These are phyloP conservation scores for Alternaria infectoria DNA, from an alignment of 2,329 filamentous ascomycete genomes.

Conservation along the genomic window DNA sequence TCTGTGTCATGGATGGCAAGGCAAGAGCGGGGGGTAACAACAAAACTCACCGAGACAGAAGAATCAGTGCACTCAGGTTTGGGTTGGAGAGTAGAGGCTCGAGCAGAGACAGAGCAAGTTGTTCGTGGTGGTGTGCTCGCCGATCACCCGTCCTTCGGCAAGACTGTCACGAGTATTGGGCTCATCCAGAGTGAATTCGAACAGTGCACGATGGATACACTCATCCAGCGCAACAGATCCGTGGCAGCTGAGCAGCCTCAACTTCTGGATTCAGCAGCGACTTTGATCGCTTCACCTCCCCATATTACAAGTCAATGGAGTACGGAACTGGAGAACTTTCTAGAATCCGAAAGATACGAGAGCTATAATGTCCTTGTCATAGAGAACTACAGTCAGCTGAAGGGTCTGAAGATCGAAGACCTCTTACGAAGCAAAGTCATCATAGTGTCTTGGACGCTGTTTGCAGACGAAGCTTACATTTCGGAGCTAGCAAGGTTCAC, in stretches of 20 bases:
- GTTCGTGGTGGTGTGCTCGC: conserved; percentile 67
- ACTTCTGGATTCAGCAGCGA: conserved; percentile 60
- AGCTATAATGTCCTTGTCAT: too few relatives aligned
- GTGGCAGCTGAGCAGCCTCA: conserved; percentile 12
- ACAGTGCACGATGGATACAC: conserved; percentile 4
- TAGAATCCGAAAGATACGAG: too few relatives aligned
- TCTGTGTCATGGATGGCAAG: conserved; percentile 66
- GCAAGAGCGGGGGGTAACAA: conserved; percentile 55
- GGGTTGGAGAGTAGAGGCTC: conserved; percentile 64
- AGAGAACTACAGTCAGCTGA: conserved; percentile 48
- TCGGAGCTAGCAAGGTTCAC: conserved; percentile 58
- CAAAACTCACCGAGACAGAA: conserved; percentile 57
- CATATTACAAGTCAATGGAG: conserved; percentile 17
- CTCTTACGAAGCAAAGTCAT: conserved; percentile 61
- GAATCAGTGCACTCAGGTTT: conserved; percentile 60
- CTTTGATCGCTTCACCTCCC: conserved; percentile 64
- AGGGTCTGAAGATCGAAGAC: conserved; percentile 50
- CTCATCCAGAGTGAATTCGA: conserved; percentile 59
- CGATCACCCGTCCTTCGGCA: conserved; percentile 70
- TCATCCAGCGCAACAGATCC: conserved; percentile 21
- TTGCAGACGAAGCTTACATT: conserved; percentile 58
- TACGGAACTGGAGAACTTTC: too few relatives aligned
- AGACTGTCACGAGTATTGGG: conserved; percentile 66
- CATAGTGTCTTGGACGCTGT: conserved; percentile 59
- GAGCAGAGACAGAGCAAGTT: conserved; percentile 49